A percentile compares a stretch with the other conserved stretches of the same genome.
Evolutionary conservation across 306 rosid species (phyloP).

Genomic region (Quercus dentata): DNA sequence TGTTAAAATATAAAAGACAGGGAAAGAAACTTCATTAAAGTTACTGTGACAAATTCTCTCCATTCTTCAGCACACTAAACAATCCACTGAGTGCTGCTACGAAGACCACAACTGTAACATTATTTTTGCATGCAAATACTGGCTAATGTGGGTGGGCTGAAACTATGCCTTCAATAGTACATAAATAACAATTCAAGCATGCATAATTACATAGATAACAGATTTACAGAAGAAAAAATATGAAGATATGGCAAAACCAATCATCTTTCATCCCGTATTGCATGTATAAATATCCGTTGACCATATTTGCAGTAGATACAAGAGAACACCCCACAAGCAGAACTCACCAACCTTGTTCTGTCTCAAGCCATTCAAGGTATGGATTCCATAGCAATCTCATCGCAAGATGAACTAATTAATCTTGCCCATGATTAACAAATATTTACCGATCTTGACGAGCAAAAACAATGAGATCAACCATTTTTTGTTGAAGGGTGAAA

Average conservation of each 20-base stretch:
- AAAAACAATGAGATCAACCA: neutral
- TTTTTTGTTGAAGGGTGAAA: neutral
- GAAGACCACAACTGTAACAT: neutral
- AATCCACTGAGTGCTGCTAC: neutral
- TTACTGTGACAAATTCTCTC: neutral
- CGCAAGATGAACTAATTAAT: neutral
- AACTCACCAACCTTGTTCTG: neutral
- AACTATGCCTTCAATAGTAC: neutral
- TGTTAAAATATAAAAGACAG: no score
- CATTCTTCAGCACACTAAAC: neutral
- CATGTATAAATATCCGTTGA: neutral
- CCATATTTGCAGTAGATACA: neutral
- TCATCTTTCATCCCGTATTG: neutral
- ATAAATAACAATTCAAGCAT: conserved; percentile 2
- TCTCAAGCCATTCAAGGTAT: neutral
- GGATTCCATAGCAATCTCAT: no score
- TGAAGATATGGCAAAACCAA: neutral
- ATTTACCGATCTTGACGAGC: neutral
- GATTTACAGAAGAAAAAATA: conserved; percentile 14
- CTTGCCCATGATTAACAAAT: neutral
- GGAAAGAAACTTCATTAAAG: neutral
- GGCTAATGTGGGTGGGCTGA: neutral
- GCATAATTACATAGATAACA: neutral
- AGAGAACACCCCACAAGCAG: conserved; percentile 6
- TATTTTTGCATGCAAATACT: neutral